These are phyloP conservation scores for Mycena floridula DNA, from an alignment of 768 basidiomycete species.

Conservation along the genomic window DNA sequence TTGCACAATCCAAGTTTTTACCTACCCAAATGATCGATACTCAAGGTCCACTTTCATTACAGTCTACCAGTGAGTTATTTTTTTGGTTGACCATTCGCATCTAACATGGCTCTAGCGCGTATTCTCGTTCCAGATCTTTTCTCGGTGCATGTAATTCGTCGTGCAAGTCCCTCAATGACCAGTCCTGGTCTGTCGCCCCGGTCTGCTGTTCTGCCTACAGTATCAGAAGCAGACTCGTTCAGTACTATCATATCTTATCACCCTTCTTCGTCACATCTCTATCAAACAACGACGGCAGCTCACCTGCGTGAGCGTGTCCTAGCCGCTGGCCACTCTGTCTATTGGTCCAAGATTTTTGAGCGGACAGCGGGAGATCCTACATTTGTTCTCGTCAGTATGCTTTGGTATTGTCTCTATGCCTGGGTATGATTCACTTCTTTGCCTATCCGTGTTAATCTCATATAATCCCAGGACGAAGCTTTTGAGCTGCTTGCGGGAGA, in stretches of 20 bases:
- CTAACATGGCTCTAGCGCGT: constrained; percentile 10
- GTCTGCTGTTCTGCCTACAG: neutral
- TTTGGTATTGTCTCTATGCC: constrained; percentile 57
- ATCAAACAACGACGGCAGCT: constrained; percentile 18
- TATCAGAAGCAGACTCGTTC: neutral
- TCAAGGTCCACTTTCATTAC: constrained; percentile 23
- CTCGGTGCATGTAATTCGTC: constrained; percentile 32
- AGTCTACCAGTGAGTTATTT: neutral
- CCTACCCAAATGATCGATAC: constrained; percentile 23
- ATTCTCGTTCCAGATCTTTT: constrained; percentile 28
- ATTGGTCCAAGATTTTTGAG: constrained; percentile 27
- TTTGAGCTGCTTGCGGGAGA: constrained; percentile 46
- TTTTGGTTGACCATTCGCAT: neutral
- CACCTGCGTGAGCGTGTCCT: constrained; percentile 23
- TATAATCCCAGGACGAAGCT: constrained; percentile 35
- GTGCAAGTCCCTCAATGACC: neutral
- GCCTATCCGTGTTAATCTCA: neutral
- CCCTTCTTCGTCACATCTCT: constrained; percentile 13
- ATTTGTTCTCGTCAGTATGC: constrained; percentile 19
- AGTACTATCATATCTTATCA: constrained; percentile 32
- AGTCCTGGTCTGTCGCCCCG: neutral
- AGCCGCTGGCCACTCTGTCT: constrained; percentile 27
- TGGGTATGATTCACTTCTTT: constrained; percentile 21
- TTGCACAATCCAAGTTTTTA: too few species aligned
- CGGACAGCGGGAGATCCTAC: constrained; percentile 23